Conservation (phyloP, 495 filamentous ascomycete species). For the Penicillium salamii region DNA sequence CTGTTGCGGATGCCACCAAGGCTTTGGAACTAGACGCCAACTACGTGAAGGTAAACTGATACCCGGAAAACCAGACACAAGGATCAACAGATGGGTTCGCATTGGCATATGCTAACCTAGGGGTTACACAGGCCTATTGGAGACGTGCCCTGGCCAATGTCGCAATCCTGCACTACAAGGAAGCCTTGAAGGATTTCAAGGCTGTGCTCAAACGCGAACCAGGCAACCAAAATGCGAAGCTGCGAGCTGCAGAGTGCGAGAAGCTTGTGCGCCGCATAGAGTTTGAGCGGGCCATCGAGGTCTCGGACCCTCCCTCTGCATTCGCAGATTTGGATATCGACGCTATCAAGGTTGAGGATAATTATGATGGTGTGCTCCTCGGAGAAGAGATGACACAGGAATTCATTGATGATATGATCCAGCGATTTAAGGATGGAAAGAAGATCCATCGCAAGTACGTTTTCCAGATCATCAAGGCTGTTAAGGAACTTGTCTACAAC, state of each 20-base stretch:
- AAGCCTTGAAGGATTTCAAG: constrained; percentile 90
- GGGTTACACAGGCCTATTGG: constrained; percentile 76
- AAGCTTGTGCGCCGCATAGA: constrained; percentile 86
- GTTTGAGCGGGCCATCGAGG: constrained; percentile 92
- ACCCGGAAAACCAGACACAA: not conserved
- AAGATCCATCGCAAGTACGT: constrained; percentile 94
- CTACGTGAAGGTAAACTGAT: constrained; percentile 70
- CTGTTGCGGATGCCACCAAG: constrained; percentile 88
- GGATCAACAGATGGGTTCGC: not conserved
- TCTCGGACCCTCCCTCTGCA: constrained; percentile 85
- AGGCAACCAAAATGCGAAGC: constrained; percentile 80
- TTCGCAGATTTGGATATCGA: constrained; percentile 89
- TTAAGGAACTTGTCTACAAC: constrained; percentile 82
- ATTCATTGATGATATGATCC: constrained; percentile 95
- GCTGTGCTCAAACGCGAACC: constrained; percentile 84
- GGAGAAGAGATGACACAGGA: constrained; percentile 88
- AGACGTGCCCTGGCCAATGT: constrained; percentile 86
- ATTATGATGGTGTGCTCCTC: constrained; percentile 81
- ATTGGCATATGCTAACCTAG: not conserved
- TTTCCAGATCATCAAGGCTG: constrained; percentile 89
- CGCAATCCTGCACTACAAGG: constrained; percentile 81
- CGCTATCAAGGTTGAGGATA: constrained; percentile 72
- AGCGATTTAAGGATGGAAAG: constrained; percentile 94
- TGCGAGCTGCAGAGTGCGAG: constrained; percentile 87
- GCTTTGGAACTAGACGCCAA: constrained; percentile 87